These are phyloP conservation scores for Phytopythium montanum DNA, from an alignment of 352 stramenopile genomes.

Conservation along the genomic window DNA sequence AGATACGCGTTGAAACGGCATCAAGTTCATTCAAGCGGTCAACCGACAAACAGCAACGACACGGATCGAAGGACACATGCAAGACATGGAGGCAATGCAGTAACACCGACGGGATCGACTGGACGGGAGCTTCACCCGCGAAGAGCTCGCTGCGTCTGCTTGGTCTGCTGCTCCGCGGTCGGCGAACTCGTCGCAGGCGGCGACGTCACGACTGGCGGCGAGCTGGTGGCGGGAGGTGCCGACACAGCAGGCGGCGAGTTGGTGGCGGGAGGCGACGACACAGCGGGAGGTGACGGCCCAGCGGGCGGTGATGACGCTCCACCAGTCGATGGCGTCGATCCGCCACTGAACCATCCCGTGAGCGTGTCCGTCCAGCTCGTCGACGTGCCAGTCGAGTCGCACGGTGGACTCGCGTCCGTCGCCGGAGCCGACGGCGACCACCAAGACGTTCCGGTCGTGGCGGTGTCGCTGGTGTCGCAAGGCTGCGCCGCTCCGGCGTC, in stretches of 20 bases:
- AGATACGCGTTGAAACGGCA: no score
- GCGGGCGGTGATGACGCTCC: no score
- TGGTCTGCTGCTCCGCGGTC: background rate
- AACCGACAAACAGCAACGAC: no score
- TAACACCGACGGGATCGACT: no score
- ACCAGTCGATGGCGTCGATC: background rate
- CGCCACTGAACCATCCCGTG: background rate
- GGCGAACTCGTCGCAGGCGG: background rate
- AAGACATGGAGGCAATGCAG: no score
- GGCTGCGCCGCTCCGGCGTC: background rate
- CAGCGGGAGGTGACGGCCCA: background rate
- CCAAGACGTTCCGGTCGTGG: background rate
- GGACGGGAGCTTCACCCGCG: background rate
- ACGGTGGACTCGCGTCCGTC: background rate
- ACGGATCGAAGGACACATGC: no score
- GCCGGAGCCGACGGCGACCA: background rate
- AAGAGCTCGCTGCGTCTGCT: background rate
- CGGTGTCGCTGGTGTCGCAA: no score
- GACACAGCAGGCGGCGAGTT: background rate
- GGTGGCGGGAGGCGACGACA: background rate
- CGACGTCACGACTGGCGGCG: background rate
- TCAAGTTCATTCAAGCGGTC: no score
- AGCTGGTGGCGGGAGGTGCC: background rate
- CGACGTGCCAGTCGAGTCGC: background rate
- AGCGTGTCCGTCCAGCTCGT: background rate